These are phyloP conservation scores for Trichoderma gamsii DNA, from an alignment of 495 filamentous ascomycete genomes.

Conservation along the genomic window DNA sequence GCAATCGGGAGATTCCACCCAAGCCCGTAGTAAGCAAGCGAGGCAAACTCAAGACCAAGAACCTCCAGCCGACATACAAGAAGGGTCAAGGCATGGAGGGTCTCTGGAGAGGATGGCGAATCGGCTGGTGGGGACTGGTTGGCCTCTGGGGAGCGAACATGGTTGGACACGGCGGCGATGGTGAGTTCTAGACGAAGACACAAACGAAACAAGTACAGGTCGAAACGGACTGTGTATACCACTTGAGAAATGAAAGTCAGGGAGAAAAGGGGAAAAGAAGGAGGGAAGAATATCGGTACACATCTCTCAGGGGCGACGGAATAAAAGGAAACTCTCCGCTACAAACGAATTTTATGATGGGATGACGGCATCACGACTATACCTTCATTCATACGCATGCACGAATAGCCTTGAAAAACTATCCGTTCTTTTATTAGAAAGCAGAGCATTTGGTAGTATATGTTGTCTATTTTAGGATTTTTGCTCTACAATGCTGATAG, in stretches of 20 bases:
- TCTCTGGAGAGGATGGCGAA: constrained; percentile 87
- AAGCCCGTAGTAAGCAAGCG: constrained; percentile 29
- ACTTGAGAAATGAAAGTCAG: neutral
- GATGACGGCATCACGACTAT: neutral
- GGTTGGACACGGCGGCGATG: constrained; percentile 40
- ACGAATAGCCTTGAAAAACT: neutral
- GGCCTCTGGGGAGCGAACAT: constrained; percentile 64
- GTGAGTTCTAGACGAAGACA: constrained; percentile 35
- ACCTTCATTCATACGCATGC: constrained; percentile 3
- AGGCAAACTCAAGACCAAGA: constrained; percentile 30
- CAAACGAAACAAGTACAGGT: neutral
- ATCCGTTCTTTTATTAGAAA: constrained; percentile 11
- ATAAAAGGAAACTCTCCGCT: constrained; percentile 10
- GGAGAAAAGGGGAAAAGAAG: neutral
- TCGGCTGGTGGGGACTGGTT: constrained; percentile 91
- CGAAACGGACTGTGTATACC: constrained; percentile 4
- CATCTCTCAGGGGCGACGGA: neutral
- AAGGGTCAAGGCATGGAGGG: constrained; percentile 79
- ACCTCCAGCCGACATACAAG: constrained; percentile 42
- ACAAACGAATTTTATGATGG: constrained; percentile 7
- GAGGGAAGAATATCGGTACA: neutral
- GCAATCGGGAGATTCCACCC: constrained; percentile 39
- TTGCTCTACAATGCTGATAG: neutral
- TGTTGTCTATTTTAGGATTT: neutral
- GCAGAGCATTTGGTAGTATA: constrained; percentile 1